Conservation (phyloP, 768 basidiomycete species). For the Podaxis rugospora region DNA sequence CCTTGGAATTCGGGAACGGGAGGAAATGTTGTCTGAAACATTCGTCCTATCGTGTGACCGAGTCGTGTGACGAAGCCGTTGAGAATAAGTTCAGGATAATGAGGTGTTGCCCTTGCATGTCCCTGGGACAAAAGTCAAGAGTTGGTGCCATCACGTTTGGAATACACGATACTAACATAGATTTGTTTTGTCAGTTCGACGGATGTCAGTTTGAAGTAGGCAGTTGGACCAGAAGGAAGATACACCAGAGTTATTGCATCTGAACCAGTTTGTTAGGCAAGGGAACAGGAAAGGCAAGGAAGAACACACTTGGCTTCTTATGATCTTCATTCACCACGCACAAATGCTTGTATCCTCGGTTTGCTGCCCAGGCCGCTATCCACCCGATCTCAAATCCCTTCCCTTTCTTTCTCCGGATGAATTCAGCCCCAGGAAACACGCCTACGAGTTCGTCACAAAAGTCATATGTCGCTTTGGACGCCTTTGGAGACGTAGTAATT, state of each 20-base stretch:
- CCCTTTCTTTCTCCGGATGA: slow-evolving; percentile 80
- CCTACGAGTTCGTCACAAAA: slow-evolving; percentile 91
- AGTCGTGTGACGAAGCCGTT: slow-evolving; percentile 93
- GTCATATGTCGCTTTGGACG: slow-evolving; percentile 84
- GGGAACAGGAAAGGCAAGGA: background rate
- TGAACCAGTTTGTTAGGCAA: slow-evolving; percentile 25
- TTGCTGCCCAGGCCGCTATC: slow-evolving; percentile 91
- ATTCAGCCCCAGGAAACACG: slow-evolving; percentile 90
- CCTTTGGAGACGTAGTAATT: slow-evolving; percentile 86
- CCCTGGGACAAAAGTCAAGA: slow-evolving; percentile 44
- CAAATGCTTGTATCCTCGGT: slow-evolving; percentile 82
- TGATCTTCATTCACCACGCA: slow-evolving; percentile 94
- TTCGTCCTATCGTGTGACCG: slow-evolving; percentile 88
- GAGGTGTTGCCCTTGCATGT: slow-evolving; percentile 88
- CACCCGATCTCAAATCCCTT: slow-evolving; percentile 88
- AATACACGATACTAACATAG: slow-evolving; percentile 46
- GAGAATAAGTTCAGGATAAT: slow-evolving; percentile 91
- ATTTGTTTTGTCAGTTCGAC: slow-evolving; percentile 84
- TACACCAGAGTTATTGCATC: slow-evolving; percentile 92
- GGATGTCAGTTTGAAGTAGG: slow-evolving; percentile 92
- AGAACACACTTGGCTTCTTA: slow-evolving; percentile 82
- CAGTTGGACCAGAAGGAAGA: slow-evolving; percentile 89
- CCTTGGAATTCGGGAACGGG: slow-evolving; percentile 94
- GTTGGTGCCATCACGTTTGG: background rate
- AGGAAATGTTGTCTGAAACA: slow-evolving; percentile 97